Evolutionary conservation across 495 filamentous ascomycete species (phyloP).

Genomic region (Lasiosphaeria miniovina): DNA sequence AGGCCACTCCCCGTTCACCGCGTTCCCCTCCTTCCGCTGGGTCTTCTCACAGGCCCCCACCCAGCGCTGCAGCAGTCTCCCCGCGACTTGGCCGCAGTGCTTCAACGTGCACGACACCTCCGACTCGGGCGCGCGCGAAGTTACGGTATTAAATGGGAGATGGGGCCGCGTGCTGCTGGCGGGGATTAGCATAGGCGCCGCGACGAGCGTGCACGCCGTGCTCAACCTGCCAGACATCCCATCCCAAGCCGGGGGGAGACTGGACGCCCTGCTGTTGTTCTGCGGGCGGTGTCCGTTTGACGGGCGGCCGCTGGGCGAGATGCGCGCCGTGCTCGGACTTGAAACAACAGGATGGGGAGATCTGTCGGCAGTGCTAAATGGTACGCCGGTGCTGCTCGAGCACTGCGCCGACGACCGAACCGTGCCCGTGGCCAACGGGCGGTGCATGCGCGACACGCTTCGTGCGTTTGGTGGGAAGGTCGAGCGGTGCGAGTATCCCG

Average conservation of each 20-base stretch:
- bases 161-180: constrained; percentile 32
- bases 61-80: constrained; percentile 37
- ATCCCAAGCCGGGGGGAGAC: neutral
- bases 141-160: constrained; percentile 16
- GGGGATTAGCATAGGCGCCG: constrained; percentile 37
- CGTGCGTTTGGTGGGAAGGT: constrained; percentile 37
- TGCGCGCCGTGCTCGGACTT: constrained; percentile 18
- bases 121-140: constrained; percentile 30
- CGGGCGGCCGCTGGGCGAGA: constrained; percentile 20
- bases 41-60: constrained; percentile 47
- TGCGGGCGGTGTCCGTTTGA: constrained; percentile 54
- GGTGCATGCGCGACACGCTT: constrained; percentile 39
- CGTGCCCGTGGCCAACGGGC: constrained; percentile 43
- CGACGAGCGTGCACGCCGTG: constrained; percentile 41
- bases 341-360: constrained; percentile 15
- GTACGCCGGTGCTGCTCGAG: constrained; percentile 47
- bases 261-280: constrained; percentile 51
- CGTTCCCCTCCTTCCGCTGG: constrained; percentile 33
- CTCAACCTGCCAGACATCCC: constrained; percentile 25
- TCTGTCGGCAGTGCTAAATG: constrained; percentile 14
- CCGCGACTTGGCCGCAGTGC: constrained; percentile 37
- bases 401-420: constrained; percentile 52
- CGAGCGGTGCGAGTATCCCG: constrained; percentile 47
- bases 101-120: constrained; percentile 37
- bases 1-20: constrained; percentile 26